phyloP scores from a whole-genome alignment of 2,329 filamentous ascomycete genomes.

The Alternaria sp. region DNA sequence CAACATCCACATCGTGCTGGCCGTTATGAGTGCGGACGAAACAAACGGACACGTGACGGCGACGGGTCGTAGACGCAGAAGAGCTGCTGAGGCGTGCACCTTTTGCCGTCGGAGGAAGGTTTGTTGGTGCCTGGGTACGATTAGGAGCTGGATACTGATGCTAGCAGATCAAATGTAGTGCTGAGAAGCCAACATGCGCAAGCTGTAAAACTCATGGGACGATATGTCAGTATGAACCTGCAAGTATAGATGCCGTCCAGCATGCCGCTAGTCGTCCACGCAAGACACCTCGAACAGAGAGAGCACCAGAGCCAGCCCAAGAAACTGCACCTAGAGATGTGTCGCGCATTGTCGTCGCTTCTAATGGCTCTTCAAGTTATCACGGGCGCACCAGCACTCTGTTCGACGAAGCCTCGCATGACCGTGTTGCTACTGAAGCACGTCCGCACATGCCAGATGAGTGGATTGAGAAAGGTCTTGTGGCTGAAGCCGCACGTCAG shows the following conservation, averaged over 20 bases:
- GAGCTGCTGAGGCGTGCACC: conserved; percentile 46
- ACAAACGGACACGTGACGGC: conserved; percentile 11
- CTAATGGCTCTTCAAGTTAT: conserved; percentile 55
- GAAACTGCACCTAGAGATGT: conserved; percentile 37
- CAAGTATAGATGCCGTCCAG: conserved; percentile 34
- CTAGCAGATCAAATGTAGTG: conserved; percentile 59
- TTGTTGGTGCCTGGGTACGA: neutral
- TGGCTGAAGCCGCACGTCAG: conserved; percentile 59
- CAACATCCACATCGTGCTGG: neutral
- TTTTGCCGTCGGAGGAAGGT: conserved; percentile 54
- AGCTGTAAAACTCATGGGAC: conserved; percentile 58
- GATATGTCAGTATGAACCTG: conserved; percentile 54
- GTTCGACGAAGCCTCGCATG: conserved; percentile 53
- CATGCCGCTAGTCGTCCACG: conserved; percentile 22
- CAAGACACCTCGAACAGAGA: conserved; percentile 25
- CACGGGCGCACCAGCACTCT: conserved; percentile 61
- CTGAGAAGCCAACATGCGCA: conserved; percentile 55
- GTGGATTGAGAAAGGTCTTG: conserved; percentile 57
- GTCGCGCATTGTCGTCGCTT: conserved; percentile 52
- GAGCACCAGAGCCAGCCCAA: conserved; percentile 1
- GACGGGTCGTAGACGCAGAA: conserved; percentile 28
- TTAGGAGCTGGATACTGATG: conserved; percentile 18
- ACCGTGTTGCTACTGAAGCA: conserved; percentile 24
- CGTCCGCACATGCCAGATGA: conserved; percentile 42
- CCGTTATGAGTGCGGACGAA: conserved; percentile 2